These are phyloP conservation scores for Tetrahymena thermophila DNA, from an alignment of 73 alveolate species.

Conservation along the genomic window DNA sequence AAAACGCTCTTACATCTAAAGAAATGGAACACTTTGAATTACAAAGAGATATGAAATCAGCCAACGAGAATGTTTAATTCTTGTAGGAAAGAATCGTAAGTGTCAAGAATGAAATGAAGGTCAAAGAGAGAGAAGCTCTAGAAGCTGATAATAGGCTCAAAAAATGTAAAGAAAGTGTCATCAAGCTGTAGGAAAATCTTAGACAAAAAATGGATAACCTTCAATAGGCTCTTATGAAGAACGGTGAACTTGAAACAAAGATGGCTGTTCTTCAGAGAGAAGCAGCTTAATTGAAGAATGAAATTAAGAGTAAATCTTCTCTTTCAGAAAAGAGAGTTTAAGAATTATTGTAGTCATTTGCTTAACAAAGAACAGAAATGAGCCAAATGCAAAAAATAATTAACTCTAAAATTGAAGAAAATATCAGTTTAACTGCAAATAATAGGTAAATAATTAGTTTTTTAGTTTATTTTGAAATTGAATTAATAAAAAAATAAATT, in stretches of 20 bases:
- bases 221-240: not conserved
- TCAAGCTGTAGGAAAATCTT: not conserved
- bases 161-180: not conserved
- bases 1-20: not conserved
- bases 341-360: not conserved
- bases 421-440: not conserved
- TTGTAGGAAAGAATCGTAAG: not conserved
- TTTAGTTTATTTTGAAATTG: not conserved
- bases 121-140: not conserved
- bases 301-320: not conserved
- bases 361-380: not conserved
- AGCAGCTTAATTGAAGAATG: not conserved
- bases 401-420: not conserved
- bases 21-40: not conserved
- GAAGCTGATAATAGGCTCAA: not conserved
- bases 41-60: not conserved
- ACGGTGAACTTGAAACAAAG: not conserved
- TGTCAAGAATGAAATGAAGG: not conserved
- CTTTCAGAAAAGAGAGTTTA: not conserved
- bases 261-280: not conserved
- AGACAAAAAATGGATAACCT: not conserved
- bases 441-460: not conserved
- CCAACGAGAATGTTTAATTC: not conserved
- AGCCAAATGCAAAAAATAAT: not conserved
- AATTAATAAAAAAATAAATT: not conserved